Evolutionary conservation across 2,329 filamentous ascomycete species (phyloP), one percentile per base, ranked within the genome.

Genomic region (Exophiala sp.): DNA sequence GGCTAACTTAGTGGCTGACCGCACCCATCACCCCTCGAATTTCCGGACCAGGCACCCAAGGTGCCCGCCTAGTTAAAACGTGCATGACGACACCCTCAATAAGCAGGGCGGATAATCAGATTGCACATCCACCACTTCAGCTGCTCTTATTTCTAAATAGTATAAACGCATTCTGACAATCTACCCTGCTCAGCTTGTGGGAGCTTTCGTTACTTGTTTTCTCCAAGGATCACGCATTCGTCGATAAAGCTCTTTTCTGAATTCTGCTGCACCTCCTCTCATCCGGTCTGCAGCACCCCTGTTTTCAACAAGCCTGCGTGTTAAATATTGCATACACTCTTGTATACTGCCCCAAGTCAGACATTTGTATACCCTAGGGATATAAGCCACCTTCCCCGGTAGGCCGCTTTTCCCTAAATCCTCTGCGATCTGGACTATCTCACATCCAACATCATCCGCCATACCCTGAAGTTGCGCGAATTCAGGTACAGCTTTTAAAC

Each of bases 381-480:
- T 61, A 52, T 42, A 59, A 56, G 21, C 58, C 59, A 11, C 55
- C 50, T 21, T 52, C 39, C 1, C 47, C 50, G 54, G 47, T 48
- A 49, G 61, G 10, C 65, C 65, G 11, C 64, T 61, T 16, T 56
- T 65, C 39, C 34, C 49, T 58, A 54, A 62, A 39, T 61, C 59
- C 45, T 59, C 62, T 57, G 58, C 64, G 20, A 50, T 62, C 43
- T 70, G 71, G 32, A 52, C n/a, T 1, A 84, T 71, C 35, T 77
- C 75, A 61, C 80, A 79, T 53, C 86, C 90, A 48, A 97, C 84
- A 68, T 96, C 91, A 63, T 97, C 92, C 1, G 92, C 92, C 92
- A 97, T 97, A 38, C 92, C 91, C 75, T 92, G 88, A 1, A 96
- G 81, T 73, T 96, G 91, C 2, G 88, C 88, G 69, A 89, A 91